phyloP scores from a whole-genome alignment of 2,329 filamentous ascomycete species.

The Penicillium sp. region DNA sequence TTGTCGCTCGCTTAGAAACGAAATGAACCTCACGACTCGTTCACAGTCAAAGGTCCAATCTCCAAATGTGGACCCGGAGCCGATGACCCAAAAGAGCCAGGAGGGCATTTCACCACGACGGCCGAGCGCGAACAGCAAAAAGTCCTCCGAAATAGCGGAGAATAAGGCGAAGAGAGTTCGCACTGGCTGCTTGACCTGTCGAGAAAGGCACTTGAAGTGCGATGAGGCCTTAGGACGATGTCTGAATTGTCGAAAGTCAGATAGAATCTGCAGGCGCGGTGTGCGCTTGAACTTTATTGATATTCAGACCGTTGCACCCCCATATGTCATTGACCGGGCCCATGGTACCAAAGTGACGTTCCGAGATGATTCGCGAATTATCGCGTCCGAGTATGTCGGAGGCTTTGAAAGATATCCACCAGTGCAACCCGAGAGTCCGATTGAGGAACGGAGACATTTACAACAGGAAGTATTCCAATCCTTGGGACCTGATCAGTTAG shows the following conservation, averaged over 20 bases:
- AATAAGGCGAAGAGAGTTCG: constrained; percentile 76
- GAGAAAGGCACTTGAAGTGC: constrained; percentile 85
- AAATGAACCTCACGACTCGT: constrained; percentile 20
- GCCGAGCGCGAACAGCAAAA: constrained; percentile 21
- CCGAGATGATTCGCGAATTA: constrained; percentile 79
- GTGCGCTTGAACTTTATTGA: constrained; percentile 89
- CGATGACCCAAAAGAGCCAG: constrained; percentile 16
- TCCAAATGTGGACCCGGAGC: constrained; percentile 7
- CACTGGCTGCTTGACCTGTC: constrained; percentile 85
- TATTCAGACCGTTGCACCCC: constrained; percentile 65
- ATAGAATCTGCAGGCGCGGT: constrained; percentile 76
- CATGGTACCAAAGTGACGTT: constrained; percentile 71
- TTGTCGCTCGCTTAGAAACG: neutral
- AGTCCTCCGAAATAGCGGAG: constrained; percentile 19
- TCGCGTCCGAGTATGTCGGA: constrained; percentile 84
- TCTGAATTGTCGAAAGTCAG: constrained; percentile 84
- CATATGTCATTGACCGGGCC: constrained; percentile 54
- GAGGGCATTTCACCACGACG: constrained; percentile 13
- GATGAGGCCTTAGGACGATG: constrained; percentile 66
- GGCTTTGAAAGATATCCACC: constrained; percentile 68
- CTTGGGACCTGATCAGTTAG: constrained; percentile 32
- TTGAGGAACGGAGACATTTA: constrained; percentile 19
- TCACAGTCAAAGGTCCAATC: constrained; percentile 13
- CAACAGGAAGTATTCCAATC: constrained; percentile 27
- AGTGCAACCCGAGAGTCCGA: constrained; percentile 40